Conservation (phyloP, 441 rosid genomes). For the Biscutella laevigata region DNA sequence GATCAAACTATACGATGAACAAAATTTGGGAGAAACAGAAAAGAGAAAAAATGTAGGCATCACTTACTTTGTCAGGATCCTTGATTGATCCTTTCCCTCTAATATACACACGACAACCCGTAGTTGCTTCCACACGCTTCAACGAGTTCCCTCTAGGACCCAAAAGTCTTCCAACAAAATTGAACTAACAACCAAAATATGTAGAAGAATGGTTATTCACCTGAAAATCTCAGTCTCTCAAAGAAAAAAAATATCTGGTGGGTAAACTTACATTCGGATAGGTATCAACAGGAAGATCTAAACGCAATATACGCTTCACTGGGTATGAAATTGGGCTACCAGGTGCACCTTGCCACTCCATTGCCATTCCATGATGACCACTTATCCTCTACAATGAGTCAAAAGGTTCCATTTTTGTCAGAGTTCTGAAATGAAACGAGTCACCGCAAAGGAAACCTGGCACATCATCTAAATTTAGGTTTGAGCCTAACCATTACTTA, state of each 20-base stretch:
- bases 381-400: slow-evolving; percentile 50
- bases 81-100: slow-evolving; percentile 96
- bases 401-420: neutral
- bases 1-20: slow-evolving; percentile 19
- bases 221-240: neutral
- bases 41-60: neutral
- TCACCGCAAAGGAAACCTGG: neutral
- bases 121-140: slow-evolving; percentile 85
- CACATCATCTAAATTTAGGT: neutral
- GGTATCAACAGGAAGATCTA: slow-evolving; percentile 95
- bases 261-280: slow-evolving; percentile 26
- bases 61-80: slow-evolving; percentile 78
- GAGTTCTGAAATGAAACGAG: slow-evolving; percentile 2
- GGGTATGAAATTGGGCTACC: slow-evolving; percentile 86
- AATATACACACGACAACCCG: slow-evolving; percentile 87
- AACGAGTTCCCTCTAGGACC: slow-evolving; percentile 89
- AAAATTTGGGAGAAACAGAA: neutral
- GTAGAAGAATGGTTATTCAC: slow-evolving; percentile 16
- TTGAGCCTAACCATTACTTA: neutral
- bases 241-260: neutral
- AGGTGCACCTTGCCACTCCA: slow-evolving; percentile 97
- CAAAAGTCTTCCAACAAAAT: slow-evolving; percentile 84
- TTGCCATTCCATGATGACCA: slow-evolving; percentile 85
- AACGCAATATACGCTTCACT: slow-evolving; percentile 85
- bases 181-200: slow-evolving; percentile 55